Evolutionary conservation across 2,329 filamentous ascomycete genomes (phyloP), one percentile per base, ranked within the genome.

Genomic region (Monosporascus sp.): DNA sequence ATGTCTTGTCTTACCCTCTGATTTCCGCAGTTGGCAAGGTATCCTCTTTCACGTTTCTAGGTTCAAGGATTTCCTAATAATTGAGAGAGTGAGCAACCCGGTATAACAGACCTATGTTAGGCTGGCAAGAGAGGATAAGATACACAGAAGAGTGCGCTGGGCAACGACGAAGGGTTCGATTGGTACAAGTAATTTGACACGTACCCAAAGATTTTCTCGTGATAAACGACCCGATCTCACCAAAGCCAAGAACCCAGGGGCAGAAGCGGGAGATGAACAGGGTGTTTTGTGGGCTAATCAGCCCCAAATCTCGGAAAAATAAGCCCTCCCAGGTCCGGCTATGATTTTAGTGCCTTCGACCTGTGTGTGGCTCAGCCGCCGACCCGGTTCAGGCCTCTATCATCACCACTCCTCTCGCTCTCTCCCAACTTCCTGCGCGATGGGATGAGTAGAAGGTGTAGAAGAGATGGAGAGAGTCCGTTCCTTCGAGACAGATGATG

Each of bases 51-150:
- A 35, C 31, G 11, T 22, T 43, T 57, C 43, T 45, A 51, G 20
- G 37, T 48, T 54, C 20, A 22, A 22, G 20, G 20, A 2, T 51
- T 18, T 31, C 45, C 47, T 38, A 50, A 48, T 48, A 41, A 37
- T 49, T 40, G 35, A 43, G 40, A 48, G 38, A 52, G 37, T 20
- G 17, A 41, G 44, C 35, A 28, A 40, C 31, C 28, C 37, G 24
- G 50, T 43, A 18, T 43, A 52, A 43, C 50, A 55, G 50, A 53
- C 18, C 18, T 28, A 41, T 46, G 50, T 51, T 28, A 37, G 26
- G 17, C 26, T 15, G 28, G 28, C 38, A 48, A 37, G 15, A 18
- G 22, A 17, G 22, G 9, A 18, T 46, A 50, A 20, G 31, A 26
- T 24, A 52, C 50, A 45, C 18, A 18, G 40, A 51, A 48, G 51